These are phyloP conservation scores for Porogramme epimiltina DNA, from an alignment of 1,284 basidiomycete genomes.

Conservation along the genomic window DNA sequence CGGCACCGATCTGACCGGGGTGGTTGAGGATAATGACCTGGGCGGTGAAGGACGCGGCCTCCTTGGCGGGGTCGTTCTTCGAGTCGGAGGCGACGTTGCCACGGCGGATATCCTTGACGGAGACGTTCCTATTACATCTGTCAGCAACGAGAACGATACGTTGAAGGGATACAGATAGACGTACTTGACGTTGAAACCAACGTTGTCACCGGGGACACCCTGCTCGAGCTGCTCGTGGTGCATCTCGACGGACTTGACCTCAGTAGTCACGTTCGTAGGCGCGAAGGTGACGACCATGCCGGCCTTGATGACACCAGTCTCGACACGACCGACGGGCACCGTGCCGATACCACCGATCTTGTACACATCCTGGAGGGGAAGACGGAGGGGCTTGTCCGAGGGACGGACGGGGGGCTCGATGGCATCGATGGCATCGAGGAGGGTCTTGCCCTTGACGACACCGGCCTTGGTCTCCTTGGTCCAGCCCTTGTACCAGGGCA, in stretches of 20 bases:
- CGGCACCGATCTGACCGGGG: conserved; percentile 99
- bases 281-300: conserved; percentile 99
- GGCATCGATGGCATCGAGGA: conserved; percentile 99
- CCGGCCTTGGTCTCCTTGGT: conserved; percentile 94
- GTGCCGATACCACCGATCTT: conserved; percentile 99
- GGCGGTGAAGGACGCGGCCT: conserved; percentile 99
- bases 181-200: conserved; percentile 96
- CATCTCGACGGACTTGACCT: conserved; percentile 99
- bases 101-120: conserved; percentile 99
- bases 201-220: conserved; percentile 98
- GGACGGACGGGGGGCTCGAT: conserved; percentile 98
- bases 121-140: conserved; percentile 83
- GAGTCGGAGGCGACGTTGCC: conserved; percentile 99
- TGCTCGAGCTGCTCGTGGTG: conserved; percentile 99
- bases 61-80: conserved; percentile 99
- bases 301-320: conserved; percentile 99
- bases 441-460: conserved; percentile 95
- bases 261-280: conserved; percentile 97
- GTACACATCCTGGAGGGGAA: conserved; percentile 99
- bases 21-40: conserved; percentile 99
- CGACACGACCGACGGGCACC: conserved; percentile 99
- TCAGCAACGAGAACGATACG: background rate
- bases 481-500: conserved; percentile 99
- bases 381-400: conserved; percentile 99
- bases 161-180: conserved; percentile 28